Conservation (phyloP, 352 stramenopile species). For the Phytophthora fragariaefolia region DNA sequence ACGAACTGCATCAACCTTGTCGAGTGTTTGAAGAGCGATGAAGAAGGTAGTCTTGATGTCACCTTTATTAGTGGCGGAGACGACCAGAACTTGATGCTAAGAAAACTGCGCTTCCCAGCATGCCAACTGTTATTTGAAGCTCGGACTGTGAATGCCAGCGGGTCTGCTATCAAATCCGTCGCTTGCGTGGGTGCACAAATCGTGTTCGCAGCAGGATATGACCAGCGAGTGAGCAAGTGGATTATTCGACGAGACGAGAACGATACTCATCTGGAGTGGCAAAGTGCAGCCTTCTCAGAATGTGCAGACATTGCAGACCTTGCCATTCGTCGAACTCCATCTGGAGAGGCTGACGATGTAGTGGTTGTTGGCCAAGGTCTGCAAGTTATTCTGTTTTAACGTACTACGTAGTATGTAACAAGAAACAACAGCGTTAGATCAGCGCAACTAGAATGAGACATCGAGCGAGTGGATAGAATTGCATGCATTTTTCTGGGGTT, state of each 20-base stretch:
- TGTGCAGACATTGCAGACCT: constrained; percentile 85
- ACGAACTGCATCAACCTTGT: constrained; percentile 68
- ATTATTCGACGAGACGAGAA: constrained; percentile 23
- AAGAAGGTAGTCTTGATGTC: constrained; percentile 38
- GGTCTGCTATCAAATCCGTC: constrained; percentile 83
- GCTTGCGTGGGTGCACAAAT: constrained; percentile 39
- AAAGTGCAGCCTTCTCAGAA: constrained; percentile 70
- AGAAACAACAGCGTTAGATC: not conserved
- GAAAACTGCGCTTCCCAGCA: constrained; percentile 44
- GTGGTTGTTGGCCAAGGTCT: constrained; percentile 84
- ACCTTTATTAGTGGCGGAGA: constrained; percentile 82
- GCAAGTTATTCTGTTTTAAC: constrained; percentile 63
- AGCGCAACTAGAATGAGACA: not conserved
- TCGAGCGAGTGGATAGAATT: constrained; percentile 41
- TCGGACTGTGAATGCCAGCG: constrained; percentile 68
- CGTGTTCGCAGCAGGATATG: constrained; percentile 80
- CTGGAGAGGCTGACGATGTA: constrained; percentile 33
- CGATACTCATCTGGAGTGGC: constrained; percentile 47
- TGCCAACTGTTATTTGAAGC: constrained; percentile 45
- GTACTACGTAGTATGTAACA: not conserved
- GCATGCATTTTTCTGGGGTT: constrained; percentile 45
- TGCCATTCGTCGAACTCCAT: constrained; percentile 32
- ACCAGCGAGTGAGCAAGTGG: constrained; percentile 87
- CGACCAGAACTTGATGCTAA: constrained; percentile 72
- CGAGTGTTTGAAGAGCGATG: constrained; percentile 22